A percentile compares a stretch with the other conserved stretches of the same genome.
Evolutionary conservation across 768 basidiomycete genomes (phyloP).

Genomic region (Pleurotus ostreatus): DNA sequence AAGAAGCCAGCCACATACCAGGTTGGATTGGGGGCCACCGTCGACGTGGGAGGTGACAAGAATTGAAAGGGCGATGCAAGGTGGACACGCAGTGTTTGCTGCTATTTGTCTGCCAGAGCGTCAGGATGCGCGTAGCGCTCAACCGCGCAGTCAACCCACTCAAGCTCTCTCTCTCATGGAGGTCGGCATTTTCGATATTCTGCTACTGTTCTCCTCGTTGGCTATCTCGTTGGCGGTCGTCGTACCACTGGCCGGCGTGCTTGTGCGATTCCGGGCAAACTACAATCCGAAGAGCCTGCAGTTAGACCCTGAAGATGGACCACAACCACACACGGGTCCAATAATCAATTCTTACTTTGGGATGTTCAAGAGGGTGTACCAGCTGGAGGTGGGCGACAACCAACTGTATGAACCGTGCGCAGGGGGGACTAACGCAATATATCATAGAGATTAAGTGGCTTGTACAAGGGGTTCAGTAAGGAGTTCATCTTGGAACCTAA

Average conservation of each 20-base stretch:
- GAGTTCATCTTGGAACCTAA: slow-evolving; percentile 1
- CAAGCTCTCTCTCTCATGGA: slow-evolving; percentile 18
- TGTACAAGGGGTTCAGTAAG: slow-evolving; percentile 77
- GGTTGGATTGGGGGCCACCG: too few species aligned
- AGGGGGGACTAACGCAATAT: neutral
- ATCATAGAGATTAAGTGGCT: slow-evolving; percentile 57
- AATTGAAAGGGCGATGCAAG: too few species aligned
- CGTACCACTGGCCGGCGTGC: slow-evolving; percentile 61
- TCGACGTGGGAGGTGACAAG: too few species aligned
- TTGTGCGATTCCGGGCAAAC: slow-evolving; percentile 78
- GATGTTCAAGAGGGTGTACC: slow-evolving; percentile 69
- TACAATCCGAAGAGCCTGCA: slow-evolving; percentile 85
- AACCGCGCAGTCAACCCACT: slow-evolving; percentile 1
- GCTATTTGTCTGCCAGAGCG: neutral
- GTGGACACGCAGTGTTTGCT: neutral
- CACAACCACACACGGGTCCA: slow-evolving; percentile 74
- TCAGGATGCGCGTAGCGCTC: slow-evolving; percentile 7
- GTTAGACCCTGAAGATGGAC: slow-evolving; percentile 71
- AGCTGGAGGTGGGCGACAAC: slow-evolving; percentile 56
- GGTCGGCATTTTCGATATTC: slow-evolving; percentile 29
- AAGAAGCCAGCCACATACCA: too few species aligned
- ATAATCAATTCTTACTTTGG: slow-evolving; percentile 71
- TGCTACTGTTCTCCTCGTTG: slow-evolving; percentile 42
- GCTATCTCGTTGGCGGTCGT: slow-evolving; percentile 51
- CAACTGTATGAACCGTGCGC: neutral